These are phyloP conservation scores for Lactarius hengduanensis DNA, from an alignment of 768 basidiomycete species.

Conservation along the genomic window DNA sequence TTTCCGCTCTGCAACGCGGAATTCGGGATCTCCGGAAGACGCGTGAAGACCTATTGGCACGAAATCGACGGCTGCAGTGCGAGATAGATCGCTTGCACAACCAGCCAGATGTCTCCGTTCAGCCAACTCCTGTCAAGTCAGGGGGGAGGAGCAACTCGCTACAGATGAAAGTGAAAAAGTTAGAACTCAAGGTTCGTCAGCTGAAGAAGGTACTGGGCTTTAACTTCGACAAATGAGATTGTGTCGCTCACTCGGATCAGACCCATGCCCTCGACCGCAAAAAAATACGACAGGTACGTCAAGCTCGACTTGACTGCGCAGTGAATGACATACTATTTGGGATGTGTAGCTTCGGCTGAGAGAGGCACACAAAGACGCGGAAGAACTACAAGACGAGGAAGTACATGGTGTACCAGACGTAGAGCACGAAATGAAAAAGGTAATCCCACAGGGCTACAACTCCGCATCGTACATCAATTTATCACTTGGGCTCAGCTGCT, in stretches of 20 bases:
- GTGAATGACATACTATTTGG: background rate
- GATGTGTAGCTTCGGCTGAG: conserved; percentile 33
- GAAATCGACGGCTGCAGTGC: conserved; percentile 11
- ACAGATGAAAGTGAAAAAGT: conserved; percentile 28
- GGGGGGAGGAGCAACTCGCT: conserved; percentile 20
- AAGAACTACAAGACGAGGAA: conserved; percentile 37
- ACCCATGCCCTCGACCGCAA: conserved; percentile 11
- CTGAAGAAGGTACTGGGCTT: conserved; percentile 34
- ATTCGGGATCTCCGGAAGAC: conserved; percentile 9
- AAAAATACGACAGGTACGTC: conserved; percentile 15
- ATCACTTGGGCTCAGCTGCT: conserved; percentile 37
- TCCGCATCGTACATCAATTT: background rate
- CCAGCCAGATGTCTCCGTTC: conserved; percentile 5
- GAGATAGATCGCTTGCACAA: conserved; percentile 20
- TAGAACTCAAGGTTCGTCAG: conserved; percentile 30
- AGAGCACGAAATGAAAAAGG: conserved; percentile 44
- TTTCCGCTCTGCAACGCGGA: conserved; percentile 17
- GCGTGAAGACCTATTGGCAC: background rate
- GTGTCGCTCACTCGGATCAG: conserved; percentile 20
- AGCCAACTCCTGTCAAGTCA: conserved; percentile 14
- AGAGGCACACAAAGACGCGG: conserved; percentile 40
- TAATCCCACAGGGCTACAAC: conserved; percentile 19
- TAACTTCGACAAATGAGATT: background rate
- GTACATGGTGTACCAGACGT: conserved; percentile 38
- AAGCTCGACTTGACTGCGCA: conserved; percentile 14